Evolutionary conservation across 192 early-diverging fungal species (phyloP).

Genomic region (Rhizophagus sp.): DNA sequence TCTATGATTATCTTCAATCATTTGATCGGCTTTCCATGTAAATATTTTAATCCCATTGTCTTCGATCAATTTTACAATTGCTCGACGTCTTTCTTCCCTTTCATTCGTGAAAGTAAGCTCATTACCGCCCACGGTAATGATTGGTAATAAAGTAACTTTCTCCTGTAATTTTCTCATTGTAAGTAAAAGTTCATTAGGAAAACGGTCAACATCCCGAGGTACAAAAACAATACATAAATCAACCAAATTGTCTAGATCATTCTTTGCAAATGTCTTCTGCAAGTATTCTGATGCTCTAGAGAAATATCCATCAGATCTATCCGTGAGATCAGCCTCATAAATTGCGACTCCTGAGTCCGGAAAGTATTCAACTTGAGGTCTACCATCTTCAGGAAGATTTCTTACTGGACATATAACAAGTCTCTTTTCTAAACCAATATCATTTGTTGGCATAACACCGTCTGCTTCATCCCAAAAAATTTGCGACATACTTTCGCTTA

Average conservation of each 20-base stretch:
- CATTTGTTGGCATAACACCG: background rate
- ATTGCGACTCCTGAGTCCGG: constrained; percentile 14
- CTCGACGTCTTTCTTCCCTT: constrained; percentile 5
- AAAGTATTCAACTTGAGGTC: background rate
- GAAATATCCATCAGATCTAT: constrained; percentile 8
- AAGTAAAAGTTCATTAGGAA: background rate
- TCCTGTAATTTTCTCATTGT: constrained; percentile 26
- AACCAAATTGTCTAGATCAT: constrained; percentile 10
- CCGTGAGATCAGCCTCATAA: constrained; percentile 20
- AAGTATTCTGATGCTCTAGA: background rate
- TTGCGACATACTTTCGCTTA: background rate
- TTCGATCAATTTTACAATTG: background rate
- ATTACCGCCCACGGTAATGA: background rate
- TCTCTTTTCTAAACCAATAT: constrained; percentile 13
- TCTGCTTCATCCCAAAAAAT: constrained; percentile 27
- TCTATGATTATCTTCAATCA: background rate
- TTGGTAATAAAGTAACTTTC: constrained; percentile 21
- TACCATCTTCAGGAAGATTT: constrained; percentile 1
- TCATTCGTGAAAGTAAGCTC: background rate
- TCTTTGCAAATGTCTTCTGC: background rate
- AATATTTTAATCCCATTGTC: constrained; percentile 24
- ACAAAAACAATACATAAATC: constrained; percentile 28
- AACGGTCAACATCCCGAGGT: background rate
- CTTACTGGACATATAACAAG: background rate
- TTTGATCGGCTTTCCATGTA: constrained; percentile 21